Evolutionary conservation across 2,329 filamentous ascomycete genomes (phyloP).

Genomic region (Colletotrichum neosansevieriae): DNA sequence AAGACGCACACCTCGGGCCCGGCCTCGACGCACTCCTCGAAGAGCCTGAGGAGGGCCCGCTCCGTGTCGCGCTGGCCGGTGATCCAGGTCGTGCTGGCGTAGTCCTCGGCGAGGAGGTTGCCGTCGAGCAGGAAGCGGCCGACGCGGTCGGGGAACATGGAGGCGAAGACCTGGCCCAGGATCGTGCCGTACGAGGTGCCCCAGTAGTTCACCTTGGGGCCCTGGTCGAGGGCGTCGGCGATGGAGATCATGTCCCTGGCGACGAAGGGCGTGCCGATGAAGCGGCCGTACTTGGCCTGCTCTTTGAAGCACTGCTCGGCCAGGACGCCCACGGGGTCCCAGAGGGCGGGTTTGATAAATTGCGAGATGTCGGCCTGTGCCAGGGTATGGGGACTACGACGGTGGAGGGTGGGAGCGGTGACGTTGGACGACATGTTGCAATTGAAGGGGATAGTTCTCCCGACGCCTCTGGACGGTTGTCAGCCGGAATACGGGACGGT

Average conservation of each 20-base stretch:
- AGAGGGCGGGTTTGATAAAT: conserved; percentile 14
- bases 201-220: conserved; percentile 55
- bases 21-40: conserved; percentile 16
- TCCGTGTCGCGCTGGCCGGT: conserved; percentile 4
- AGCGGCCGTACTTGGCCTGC: conserved; percentile 46
- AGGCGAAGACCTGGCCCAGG: conserved; percentile 52
- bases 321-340: background rate
- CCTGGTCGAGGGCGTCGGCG: conserved; percentile 56
- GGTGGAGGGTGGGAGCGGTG: background rate
- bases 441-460: conserved; percentile 44
- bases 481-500: background rate
- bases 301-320: conserved; percentile 41
- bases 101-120: conserved; percentile 15
- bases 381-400: conserved; percentile 9
- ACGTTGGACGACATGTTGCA: conserved; percentile 38
- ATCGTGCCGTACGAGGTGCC: conserved; percentile 54
- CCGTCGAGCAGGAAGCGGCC: conserved; percentile 47
- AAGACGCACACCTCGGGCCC: conserved; percentile 6
- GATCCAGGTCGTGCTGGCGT: conserved; percentile 11
- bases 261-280: conserved; percentile 58
- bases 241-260: conserved; percentile 59
- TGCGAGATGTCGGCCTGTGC: conserved; percentile 44
- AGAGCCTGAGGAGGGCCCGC: conserved; percentile 1
- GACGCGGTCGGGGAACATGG: conserved; percentile 55
- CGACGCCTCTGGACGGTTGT: conserved; percentile 43